A percentile compares a stretch with the other conserved stretches of the same genome.
Conservation (phyloP, 805 yeast genomes). For the Barnettozyma pratensis region DNA sequence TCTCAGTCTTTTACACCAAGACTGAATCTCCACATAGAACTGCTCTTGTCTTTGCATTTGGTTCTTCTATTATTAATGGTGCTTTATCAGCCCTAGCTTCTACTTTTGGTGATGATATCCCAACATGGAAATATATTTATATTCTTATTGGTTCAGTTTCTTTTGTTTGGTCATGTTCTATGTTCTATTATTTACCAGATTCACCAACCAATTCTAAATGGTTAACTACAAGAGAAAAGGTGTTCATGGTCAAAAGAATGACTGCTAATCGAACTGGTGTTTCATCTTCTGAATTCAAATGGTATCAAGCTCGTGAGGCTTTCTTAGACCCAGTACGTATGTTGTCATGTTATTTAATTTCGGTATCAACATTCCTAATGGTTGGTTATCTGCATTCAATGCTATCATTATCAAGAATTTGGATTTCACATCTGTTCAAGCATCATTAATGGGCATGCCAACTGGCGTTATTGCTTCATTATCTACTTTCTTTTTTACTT, state of each 20-base stretch:
- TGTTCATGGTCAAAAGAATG: conserved; percentile 37
- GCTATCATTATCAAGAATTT: conserved; percentile 24
- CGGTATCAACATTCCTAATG: conserved; percentile 30
- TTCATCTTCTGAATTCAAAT: conserved; percentile 34
- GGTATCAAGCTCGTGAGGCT: conserved; percentile 39
- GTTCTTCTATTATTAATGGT: conserved; percentile 22
- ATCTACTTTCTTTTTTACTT: conserved; percentile 28
- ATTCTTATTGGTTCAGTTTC: conserved; percentile 47
- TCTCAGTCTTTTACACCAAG: conserved; percentile 36
- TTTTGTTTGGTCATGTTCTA: conserved; percentile 27
- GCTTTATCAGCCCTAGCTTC: conserved; percentile 41
- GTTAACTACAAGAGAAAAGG: conserved; percentile 38
- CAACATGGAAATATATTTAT: conserved; percentile 47
- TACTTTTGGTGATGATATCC: conserved; percentile 27
- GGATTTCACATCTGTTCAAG: conserved; percentile 20
- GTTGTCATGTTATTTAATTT: conserved; percentile 27
- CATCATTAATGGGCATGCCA: conserved; percentile 25
- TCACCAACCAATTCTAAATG: conserved; percentile 41
- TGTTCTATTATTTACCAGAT: conserved; percentile 38
- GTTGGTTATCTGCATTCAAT: conserved; percentile 28
- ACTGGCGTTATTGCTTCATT: conserved; percentile 28
- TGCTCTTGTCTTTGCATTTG: conserved; percentile 39
- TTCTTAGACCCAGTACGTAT: conserved; percentile 35
- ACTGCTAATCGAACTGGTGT: conserved; percentile 40
- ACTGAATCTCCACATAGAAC: conserved; percentile 39